Evolutionary conservation across 208 protist species (phyloP), one percentile per base, ranked within the genome.

Genomic region (Trypanosoma avium): DNA sequence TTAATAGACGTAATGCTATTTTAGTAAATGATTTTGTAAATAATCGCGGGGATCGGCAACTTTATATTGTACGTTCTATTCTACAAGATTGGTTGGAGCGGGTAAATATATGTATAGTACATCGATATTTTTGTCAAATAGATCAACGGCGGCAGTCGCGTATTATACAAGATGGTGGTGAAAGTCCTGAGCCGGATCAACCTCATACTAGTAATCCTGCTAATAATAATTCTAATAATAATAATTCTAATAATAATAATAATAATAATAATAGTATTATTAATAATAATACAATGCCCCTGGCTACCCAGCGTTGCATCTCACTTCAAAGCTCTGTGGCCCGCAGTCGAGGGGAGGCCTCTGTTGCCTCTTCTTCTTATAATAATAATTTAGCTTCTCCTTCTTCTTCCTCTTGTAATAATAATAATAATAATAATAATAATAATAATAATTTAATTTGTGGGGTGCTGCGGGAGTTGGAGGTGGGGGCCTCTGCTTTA

Each of bases 11-110:
- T 52, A 84, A 95, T 64, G 81, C 87, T 13, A 88, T 97, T 43
- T 70, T 97, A 24, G 85, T 97, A n/a, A 81, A 70, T 9, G 90
- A 91, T 52, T 97, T 94, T 71, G 77, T 93, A 12, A 77, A 64
- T 24, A 95, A 80, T 63, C 70, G 69, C 8, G 43, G 69, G 5
- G 89, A 95, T 54, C 77, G 83, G 3, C 81, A 95, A 69, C 76
- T 95, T 6, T 79, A 79, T 45, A 73, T 89, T 19, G 85, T 92
- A 53, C 78, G 72, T 1, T 66, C 75, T 15, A 70, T 95, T 49
- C 67, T 95, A 22, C 69, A 62, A 12, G 81, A 95, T 36, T 92
- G 82, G 85, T 70, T 92, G 12, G 49, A 59, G 24, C 56, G 54
- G 46, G 73, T 89, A 22, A 70, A 66, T 22, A 35, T 33, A 6